Percentiles rank a stretch among this genome's conserved stretches.
Evolutionary conservation across 352 stramenopile genomes (phyloP).

Genomic region (Phytophthora sp.): DNA sequence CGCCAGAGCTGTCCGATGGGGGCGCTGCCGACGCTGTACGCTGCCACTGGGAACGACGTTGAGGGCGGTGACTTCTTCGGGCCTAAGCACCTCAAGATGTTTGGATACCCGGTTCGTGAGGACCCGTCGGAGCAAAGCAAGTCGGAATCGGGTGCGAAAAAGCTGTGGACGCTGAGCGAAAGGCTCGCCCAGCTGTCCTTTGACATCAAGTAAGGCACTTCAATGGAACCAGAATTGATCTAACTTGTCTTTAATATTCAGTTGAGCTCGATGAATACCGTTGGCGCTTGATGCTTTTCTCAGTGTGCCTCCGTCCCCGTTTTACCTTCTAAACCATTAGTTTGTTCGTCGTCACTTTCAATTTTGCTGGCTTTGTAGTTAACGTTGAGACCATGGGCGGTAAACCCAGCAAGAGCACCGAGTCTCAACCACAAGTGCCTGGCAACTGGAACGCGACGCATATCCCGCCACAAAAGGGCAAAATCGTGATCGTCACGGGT

Average conservation of each 20-base stretch:
- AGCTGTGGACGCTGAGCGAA: constrained; percentile 52
- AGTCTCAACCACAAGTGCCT: constrained; percentile 9
- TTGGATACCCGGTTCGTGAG: constrained; percentile 48
- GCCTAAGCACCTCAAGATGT: constrained; percentile 23
- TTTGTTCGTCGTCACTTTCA: too few species aligned
- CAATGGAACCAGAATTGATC: too few species aligned
- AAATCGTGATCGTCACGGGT: constrained; percentile 48
- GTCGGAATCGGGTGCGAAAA: constrained; percentile 31
- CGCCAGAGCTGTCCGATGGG: constrained; percentile 41
- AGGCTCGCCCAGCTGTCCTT: constrained; percentile 33
- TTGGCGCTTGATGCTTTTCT: constrained; percentile 8
- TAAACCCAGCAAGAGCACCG: constrained; percentile 11
- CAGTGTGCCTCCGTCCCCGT: background rate
- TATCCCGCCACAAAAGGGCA: constrained; percentile 35
- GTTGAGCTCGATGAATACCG: too few species aligned
- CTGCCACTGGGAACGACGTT: constrained; percentile 33
- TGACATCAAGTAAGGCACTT: constrained; percentile 25
- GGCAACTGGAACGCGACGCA: constrained; percentile 33
- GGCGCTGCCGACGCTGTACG: constrained; percentile 50
- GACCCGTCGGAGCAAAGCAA: constrained; percentile 34
- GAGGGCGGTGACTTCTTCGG: constrained; percentile 41
- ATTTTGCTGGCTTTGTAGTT: too few species aligned
- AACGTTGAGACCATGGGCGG: too few species aligned
- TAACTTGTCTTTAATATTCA: too few species aligned
- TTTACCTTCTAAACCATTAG: too few species aligned